Evolutionary conservation across 306 rosid genomes (phyloP).

Genomic region (Cajanus cajan): DNA sequence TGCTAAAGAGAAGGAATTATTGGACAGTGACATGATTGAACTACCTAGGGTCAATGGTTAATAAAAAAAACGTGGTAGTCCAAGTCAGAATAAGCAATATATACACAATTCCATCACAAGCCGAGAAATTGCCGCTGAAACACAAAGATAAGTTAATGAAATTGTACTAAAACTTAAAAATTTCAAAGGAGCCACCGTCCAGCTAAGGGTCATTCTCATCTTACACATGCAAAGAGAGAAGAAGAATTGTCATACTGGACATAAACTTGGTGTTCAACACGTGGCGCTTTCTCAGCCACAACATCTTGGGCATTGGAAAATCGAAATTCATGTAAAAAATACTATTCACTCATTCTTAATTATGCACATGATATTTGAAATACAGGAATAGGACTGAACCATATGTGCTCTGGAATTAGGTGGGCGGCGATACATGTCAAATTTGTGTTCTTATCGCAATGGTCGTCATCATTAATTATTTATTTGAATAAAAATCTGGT

Average conservation of each 20-base stretch:
- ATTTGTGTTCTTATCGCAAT: not conserved
- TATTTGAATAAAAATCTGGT: not conserved
- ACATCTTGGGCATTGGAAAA: not conserved
- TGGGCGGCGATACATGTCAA: conserved; percentile 40
- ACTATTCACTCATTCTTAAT: not conserved
- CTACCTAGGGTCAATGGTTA: not conserved
- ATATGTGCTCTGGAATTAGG: not conserved
- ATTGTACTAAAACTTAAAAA: not conserved
- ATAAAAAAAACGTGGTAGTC: not conserved
- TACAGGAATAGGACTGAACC: not conserved
- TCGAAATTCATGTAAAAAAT: not conserved
- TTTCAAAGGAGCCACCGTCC: conserved; percentile 39
- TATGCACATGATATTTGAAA: conserved; percentile 1
- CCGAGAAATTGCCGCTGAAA: not conserved
- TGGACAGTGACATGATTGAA: conserved; percentile 2
- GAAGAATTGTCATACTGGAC: not conserved
- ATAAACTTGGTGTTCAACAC: not conserved
- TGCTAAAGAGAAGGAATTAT: not conserved
- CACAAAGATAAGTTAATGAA: conserved; percentile 16
- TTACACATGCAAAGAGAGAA: conserved; percentile 18
- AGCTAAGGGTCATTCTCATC: conserved; percentile 39
- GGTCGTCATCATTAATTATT: not conserved
- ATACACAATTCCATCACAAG: not conserved
- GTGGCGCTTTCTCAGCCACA: conserved; percentile 41
- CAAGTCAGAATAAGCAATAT: conserved; percentile 4